Conservation (phyloP, 2,329 filamentous ascomycete species). For the Calonectria hongkongensis region DNA sequence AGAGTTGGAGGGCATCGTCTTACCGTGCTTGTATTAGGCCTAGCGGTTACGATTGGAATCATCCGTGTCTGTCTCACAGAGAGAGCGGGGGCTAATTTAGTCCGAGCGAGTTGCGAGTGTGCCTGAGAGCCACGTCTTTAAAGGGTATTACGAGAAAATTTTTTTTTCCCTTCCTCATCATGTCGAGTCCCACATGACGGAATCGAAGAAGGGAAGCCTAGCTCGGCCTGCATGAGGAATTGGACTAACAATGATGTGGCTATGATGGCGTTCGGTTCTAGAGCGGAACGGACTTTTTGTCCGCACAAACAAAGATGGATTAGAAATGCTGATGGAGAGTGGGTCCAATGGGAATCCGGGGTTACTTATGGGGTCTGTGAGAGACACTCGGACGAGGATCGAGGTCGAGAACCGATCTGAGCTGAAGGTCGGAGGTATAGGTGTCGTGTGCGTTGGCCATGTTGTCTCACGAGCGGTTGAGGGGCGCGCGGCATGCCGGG, state of each 20-base stretch:
- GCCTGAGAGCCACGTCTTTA: not conserved
- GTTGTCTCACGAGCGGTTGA: not conserved
- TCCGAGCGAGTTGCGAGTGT: not conserved
- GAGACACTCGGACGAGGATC: not conserved
- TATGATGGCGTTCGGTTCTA: not conserved
- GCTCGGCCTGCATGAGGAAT: not conserved
- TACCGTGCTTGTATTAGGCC: slow-evolving; percentile 1
- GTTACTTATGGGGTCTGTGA: not conserved
- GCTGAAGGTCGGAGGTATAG: not conserved
- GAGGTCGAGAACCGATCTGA: not conserved
- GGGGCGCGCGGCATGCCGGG: not conserved
- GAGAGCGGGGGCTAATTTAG: slow-evolving; percentile 6
- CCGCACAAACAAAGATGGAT: not conserved
- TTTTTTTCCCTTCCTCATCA: no score
- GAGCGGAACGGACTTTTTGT: not conserved
- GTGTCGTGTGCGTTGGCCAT: not conserved
- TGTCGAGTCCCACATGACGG: no score
- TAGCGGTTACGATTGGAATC: not conserved
- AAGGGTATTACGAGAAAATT: not conserved
- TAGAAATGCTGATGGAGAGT: not conserved
- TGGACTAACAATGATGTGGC: not conserved
- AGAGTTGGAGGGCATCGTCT: slow-evolving; percentile 8
- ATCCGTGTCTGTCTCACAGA: slow-evolving; percentile 18
- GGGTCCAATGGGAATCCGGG: slow-evolving; percentile 14
- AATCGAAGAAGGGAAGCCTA: not conserved